phyloP scores from a whole-genome alignment of 805 yeast species.

The Novakomyces olei region DNA sequence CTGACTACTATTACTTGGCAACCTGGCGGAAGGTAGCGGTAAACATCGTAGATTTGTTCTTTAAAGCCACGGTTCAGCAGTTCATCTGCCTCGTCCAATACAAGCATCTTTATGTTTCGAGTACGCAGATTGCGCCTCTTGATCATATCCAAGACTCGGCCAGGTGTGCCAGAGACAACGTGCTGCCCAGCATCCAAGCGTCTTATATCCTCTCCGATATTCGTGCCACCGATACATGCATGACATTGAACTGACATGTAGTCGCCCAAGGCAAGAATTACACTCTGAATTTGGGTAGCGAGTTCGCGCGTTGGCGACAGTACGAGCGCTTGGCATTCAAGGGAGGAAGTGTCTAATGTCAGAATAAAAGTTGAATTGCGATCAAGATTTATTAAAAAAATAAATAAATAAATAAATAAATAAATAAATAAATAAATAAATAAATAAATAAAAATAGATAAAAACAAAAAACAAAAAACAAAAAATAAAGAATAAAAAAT shows the following conservation, averaged over 20 bases:
- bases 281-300: slow-evolving; percentile 89
- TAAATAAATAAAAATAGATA: too few relatives aligned
- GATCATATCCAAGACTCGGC: slow-evolving; percentile 91
- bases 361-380: too few relatives aligned
- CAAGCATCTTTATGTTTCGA: slow-evolving; percentile 72
- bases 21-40: slow-evolving; percentile 63
- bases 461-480: too few relatives aligned
- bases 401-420: too few relatives aligned
- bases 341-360: slow-evolving; percentile 48
- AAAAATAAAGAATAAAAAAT: too few relatives aligned
- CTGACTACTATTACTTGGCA: slow-evolving; percentile 88
- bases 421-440: too few relatives aligned
- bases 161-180: slow-evolving; percentile 94
- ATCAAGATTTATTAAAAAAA: too few relatives aligned
- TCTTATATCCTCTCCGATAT: slow-evolving; percentile 67
- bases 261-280: slow-evolving; percentile 70
- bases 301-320: slow-evolving; percentile 95
- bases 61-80: slow-evolving; percentile 81
- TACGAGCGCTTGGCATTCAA: slow-evolving; percentile 76
- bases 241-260: slow-evolving; percentile 80
- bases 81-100: slow-evolving; percentile 97
- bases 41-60: slow-evolving; percentile 87
- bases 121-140: slow-evolving; percentile 69
- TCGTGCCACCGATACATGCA: slow-evolving; percentile 95
- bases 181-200: slow-evolving; percentile 73